These are phyloP conservation scores for Nothophoma quercina DNA, from an alignment of 2,329 filamentous ascomycete species.

Conservation along the genomic window DNA sequence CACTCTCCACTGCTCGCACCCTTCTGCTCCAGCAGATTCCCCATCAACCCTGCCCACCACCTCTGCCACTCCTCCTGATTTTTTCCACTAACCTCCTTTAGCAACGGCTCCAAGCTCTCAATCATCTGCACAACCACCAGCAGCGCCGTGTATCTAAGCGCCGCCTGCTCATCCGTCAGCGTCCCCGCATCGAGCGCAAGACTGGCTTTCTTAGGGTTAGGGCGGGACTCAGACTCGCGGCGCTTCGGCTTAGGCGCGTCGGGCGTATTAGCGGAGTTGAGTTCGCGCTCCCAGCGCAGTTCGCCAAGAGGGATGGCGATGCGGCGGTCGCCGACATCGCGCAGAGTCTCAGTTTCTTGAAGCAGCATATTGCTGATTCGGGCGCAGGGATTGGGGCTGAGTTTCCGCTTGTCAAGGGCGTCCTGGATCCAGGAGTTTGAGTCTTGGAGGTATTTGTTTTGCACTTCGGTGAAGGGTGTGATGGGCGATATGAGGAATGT, in stretches of 20 bases:
- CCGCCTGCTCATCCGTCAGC: slow-evolving; percentile 73
- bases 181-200: slow-evolving; percentile 53
- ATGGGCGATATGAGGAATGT: slow-evolving; percentile 84
- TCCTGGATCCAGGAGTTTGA: slow-evolving; percentile 84
- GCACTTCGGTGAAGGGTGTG: slow-evolving; percentile 79
- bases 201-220: slow-evolving; percentile 42
- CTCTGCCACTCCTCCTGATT: slow-evolving; percentile 90
- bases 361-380: slow-evolving; percentile 77
- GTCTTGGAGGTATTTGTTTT: slow-evolving; percentile 82
- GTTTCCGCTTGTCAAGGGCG: slow-evolving; percentile 73
- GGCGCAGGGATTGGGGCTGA: slow-evolving; percentile 80
- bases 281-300: slow-evolving; percentile 85
- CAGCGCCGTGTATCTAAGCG: slow-evolving; percentile 80
- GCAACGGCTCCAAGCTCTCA: slow-evolving; percentile 81
- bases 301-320: slow-evolving; percentile 88
- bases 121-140: slow-evolving; percentile 83
- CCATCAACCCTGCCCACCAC: slow-evolving; percentile 89
- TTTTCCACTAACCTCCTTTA: slow-evolving; percentile 84
- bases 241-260: slow-evolving; percentile 51
- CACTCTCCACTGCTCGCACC: slow-evolving; percentile 86
- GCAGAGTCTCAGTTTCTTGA: slow-evolving; percentile 78
- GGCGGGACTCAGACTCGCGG: slow-evolving; percentile 61
- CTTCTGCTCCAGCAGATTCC: slow-evolving; percentile 78
- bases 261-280: slow-evolving; percentile 43
- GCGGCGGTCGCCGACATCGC: slow-evolving; percentile 74